Evolutionary conservation across 306 rosid genomes (phyloP), one percentile per base, ranked within the genome.

Genomic region (Dryas octopetala): DNA sequence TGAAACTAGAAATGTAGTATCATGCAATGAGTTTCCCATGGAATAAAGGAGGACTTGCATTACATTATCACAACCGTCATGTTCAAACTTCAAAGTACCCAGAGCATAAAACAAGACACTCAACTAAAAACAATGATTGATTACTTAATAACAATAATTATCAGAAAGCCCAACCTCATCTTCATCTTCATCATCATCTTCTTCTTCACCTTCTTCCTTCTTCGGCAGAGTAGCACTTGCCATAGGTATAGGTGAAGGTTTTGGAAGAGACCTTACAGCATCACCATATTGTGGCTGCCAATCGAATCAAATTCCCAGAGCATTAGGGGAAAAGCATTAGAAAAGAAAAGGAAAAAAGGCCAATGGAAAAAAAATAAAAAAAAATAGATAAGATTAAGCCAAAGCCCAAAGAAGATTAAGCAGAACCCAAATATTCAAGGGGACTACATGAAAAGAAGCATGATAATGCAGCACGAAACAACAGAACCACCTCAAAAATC

Each of bases 221-320:
- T 85, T 85, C 50, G 83, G 67, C 49, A 57, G 43, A 68, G 44
- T 49, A 72, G 63, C 78, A 71, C 79, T 81, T 74, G 80, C 85
- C 76, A 73, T 63, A 9, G 86, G 71, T 17, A 88, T 74, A 67
- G 97, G 93, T 69, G 67, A 85, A 62, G 99, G 96, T 76, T 87
- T 88, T 11, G 99, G 99, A 79, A 95, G 93, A 65, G 88, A 68
- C 74, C 81, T 89, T 28, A 77, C 81, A 75, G 71, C 74, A 68
- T 88, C 88, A 61, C 83, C 85, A 77, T 84, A 85, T 44, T 40
- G 90, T 76, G 85, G 87, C 99, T 95, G 90, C 82, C 80, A 82
- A 79, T 57, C 45, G 66, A 66, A 80, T 45, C 14, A 50, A 38
- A 49, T 40, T 66, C 60, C 10, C 1, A 19, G 43, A 46, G 50